Conservation (phyloP, 192 early-diverging fungal species). For the Chytriomyces hyalinus region DNA sequence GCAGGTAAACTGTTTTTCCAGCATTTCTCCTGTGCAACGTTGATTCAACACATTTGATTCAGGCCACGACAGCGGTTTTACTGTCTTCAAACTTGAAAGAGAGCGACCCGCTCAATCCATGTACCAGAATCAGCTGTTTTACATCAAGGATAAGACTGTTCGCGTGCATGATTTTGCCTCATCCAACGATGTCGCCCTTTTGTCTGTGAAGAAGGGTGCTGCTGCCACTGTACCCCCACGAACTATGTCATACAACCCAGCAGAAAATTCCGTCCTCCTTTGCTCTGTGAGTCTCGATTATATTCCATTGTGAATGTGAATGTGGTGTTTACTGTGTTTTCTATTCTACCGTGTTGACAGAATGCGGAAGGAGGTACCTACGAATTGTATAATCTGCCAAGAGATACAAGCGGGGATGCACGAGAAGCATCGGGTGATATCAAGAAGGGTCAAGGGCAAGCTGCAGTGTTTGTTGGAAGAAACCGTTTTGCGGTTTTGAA, state of each 20-base stretch:
- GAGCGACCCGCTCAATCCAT: slow-evolving; percentile 91
- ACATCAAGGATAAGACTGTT: slow-evolving; percentile 86
- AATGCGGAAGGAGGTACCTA: slow-evolving; percentile 87
- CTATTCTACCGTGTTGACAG: slow-evolving; percentile 34
- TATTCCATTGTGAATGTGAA: neutral
- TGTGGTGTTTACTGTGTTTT: neutral
- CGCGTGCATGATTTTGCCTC: slow-evolving; percentile 82
- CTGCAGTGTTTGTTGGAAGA: slow-evolving; percentile 92
- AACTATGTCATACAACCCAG: slow-evolving; percentile 91
- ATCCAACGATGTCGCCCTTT: slow-evolving; percentile 75
- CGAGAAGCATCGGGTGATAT: slow-evolving; percentile 64
- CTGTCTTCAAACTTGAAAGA: slow-evolving; percentile 98
- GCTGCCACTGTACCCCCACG: slow-evolving; percentile 75
- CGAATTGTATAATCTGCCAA: slow-evolving; percentile 86
- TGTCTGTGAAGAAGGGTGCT: slow-evolving; percentile 75
- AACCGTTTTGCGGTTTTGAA: slow-evolving; percentile 98
- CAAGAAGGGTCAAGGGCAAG: slow-evolving; percentile 79
- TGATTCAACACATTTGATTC: neutral
- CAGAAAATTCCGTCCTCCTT: slow-evolving; percentile 87
- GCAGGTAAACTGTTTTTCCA: slow-evolving; percentile 65
- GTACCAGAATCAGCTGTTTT: slow-evolving; percentile 84
- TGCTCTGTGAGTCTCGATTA: slow-evolving; percentile 60
- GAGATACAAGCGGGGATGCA: slow-evolving; percentile 64
- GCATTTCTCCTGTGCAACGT: neutral
- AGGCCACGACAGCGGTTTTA: slow-evolving; percentile 96